Evolutionary conservation across 495 filamentous ascomycete genomes (phyloP), one percentile per base, ranked within the genome.

Genomic region (Melanomma pulvis-pyrius): DNA sequence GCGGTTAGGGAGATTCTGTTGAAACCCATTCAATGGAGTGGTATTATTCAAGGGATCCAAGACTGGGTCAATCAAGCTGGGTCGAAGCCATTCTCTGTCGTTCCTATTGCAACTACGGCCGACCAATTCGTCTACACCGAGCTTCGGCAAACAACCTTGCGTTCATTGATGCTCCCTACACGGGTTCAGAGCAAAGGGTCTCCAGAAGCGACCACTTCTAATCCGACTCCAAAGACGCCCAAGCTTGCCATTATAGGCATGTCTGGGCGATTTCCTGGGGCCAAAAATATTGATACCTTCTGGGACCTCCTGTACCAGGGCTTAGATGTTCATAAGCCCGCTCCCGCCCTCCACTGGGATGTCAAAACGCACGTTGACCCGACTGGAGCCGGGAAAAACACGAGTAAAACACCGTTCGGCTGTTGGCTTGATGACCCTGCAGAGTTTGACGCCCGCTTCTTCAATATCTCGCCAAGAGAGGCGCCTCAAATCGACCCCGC

Each of bases 381-480:
- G 12, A 59, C 52, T 21, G 62, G 60, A 36, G 59, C 25, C 28
- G 68, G 63, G 36, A 72, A 71, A 49, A 65, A 67, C 1, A 63
- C 30, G 25, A n/a, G n/a, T n/a, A n/a, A n/a, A n/a, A 21, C 32
- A 5, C 48, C 53, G 21, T 24, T 62, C 52, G 25, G 74, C 71
- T 32, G 72, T 65, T 77, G 65, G 25, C 57, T 76, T 19, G 41
- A 75, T 1, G 36, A 70, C 29, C 62, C 72, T 15, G 73, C 55
- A 24, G 19, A 58, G 58, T 78, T 78, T 46, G 78, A 80, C 48
- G 12, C 63, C 12, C 65, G 69, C 1, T 76, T 80, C 63, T 80
- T 80, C 66, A 69, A 72, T 29, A 74, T 80, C 25, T 76, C 75
- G 12, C 76, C 76, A 15, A 71, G 73, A 1, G 78, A 80, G 59